Evolutionary conservation across 495 filamentous ascomycete genomes (phyloP), one percentile per base, ranked within the genome.

Genomic region (Penicillium riverlandense): DNA sequence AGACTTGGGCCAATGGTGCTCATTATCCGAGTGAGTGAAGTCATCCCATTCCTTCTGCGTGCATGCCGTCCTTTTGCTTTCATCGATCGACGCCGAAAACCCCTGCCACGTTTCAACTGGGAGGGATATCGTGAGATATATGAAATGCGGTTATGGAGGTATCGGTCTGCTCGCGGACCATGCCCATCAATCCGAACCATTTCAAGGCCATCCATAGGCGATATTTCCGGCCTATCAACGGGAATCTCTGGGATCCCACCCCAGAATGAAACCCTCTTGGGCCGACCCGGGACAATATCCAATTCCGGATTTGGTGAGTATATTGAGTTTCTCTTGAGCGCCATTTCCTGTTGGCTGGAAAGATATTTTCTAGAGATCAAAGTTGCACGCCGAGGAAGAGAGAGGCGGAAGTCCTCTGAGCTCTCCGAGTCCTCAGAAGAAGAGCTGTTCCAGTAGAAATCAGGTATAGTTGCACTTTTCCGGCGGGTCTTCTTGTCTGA

Each of bases 1-100:
- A 96, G 59, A 1, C 58, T 75, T 2, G 88, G 86, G 78, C 86
- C 84, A 6, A 95, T 71, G 0, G 87, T 91, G 16, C 61, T 54
- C 37, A 96, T 67, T n/a, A 94, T 89, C 32, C 66, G 54, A 7
- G 48, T 56, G 0, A 90, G 48, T 9, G 57, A 41, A 16, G 40
- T 40, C 12, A 56, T 42, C 6, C 35, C 15, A 12, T 55, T 45
- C 41, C 53, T 47, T 11, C 27, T 35, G 13, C 11, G 7, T 40
- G 6, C 32, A 7, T 29, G 33, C 11, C n/a, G 34, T 11, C 34
- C 7, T 39, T 43, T 38, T 35, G 7, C 6, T 14, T 27, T 14
- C 34, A 41, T 38, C 11, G 35, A 37, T 8, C 7, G 14, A 14
- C 11, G 31, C n/a, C 37, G 29, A 0, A 31, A 11, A 9, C 14